Evolutionary conservation across 176 grass and related monocot genomes (phyloP), one percentile per base, ranked within the genome.

Genomic region (Coix lacrymajobi): DNA sequence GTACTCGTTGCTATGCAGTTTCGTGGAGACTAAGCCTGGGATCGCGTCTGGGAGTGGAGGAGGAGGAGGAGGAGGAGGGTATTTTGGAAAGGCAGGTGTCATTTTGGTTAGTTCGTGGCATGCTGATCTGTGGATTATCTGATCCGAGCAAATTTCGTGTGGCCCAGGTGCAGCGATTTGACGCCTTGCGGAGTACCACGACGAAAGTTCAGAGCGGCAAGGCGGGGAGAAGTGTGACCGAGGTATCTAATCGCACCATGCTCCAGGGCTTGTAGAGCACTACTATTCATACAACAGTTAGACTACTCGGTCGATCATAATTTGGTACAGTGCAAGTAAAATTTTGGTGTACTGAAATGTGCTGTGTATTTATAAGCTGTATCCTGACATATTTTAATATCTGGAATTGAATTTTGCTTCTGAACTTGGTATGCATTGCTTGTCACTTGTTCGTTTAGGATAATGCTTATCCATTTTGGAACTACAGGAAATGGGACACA

Each of bases 51-150:
- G 81, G 1, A 63, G 29, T 43, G 66, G 73, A 76, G 61, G 80
- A 58, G n/a, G n/a, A n/a, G 39, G 36, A 37, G 36, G 36, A 72
- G 63, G 56, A 75, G 60, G 79, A 71, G 65, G 49, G 11, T 62
- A 39, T 54, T 84, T 90, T 45, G 79, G 56, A 43, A 91, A 97
- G 88, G 90, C 39, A 88, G 11, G 78, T 71, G 28, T 87, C 81
- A 48, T 74, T 74, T 33, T 40, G 60, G 20, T 81, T 80, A 43
- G 19, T 63, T 13, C 61, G 26, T 57, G 37, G 52, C 7, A 4
- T 24, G 41, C 76, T 57, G n/a, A 34, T 64, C 66, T 52, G 19
- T 69, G 30, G 41, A 43, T 79, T 69, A 13, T 39, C 49, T 82
- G 80, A 82, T 84, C 52, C 16, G 51, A 85, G 58, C 20, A 17